Base-by-base conservation (phyloP, 2,329 filamentous ascomycete species). In the Xylariales sp. region DNA sequence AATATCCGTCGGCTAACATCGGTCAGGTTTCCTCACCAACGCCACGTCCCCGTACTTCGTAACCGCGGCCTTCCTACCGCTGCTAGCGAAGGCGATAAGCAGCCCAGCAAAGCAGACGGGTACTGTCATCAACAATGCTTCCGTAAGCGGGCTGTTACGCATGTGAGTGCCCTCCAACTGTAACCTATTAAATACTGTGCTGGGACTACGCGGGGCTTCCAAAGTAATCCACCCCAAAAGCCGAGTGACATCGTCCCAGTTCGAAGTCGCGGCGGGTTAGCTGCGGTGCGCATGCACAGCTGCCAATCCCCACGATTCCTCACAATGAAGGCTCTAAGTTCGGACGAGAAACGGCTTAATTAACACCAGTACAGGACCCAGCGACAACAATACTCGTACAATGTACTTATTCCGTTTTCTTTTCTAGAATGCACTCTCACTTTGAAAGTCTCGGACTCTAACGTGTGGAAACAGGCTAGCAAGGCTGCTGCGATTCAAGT, bases 61-160 rank as follows among this genome's bases (percentile, higher is more conserved):
- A 69, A 82, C 83, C 18, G 85, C 86, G 69, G 84, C 84, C 1
- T 84, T 89, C 73, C 77, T 88, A 2, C 85, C 85, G 0, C 77
- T 87, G 1, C 80, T 88, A 1, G 83, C 82, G 1, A 85, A 85
- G 65, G 85, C 83, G 5, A 75, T 78, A 10, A 75, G 79, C 2
- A 75, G 79, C 4, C 83, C 82, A 0, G 82, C 82, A 0, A 83
- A 83, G 4, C 85, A 84, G 72, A 80, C 81, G 0, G 83, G 83
- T 3, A 82, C 77, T 18, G 80, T 89, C 32, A 81, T 89, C 69
- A 88, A 88, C 60, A 83, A 88, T 55, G 79, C 80, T 46, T 85
- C 81, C n/a, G 83, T 85, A 53, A 82, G 81, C 0, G 85, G 85
- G 0, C 74, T 83, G 5, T 81, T 86, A 78, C 87, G 87, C 72